phyloP scores from a whole-genome alignment of 1,139 yeast genomes.

The Yamadazyma songkhlaensis region DNA sequence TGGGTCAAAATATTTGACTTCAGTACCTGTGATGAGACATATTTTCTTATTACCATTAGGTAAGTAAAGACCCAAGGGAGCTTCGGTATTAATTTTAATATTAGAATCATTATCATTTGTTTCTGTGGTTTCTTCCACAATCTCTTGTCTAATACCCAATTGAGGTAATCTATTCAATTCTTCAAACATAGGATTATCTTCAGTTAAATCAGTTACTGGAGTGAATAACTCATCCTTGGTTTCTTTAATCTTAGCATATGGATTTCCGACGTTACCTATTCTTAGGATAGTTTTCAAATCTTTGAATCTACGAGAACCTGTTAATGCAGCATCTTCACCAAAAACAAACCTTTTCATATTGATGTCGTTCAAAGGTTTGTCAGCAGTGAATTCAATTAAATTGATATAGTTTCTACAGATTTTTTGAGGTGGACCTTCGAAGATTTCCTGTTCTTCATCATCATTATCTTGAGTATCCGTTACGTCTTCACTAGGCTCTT shows the following conservation, averaged over 20 bases:
- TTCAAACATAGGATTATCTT: slow-evolving; percentile 43
- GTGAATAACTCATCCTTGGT: slow-evolving; percentile 36
- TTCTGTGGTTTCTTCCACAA: slow-evolving; percentile 42
- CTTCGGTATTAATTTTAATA: slow-evolving; percentile 57
- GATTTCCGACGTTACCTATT: slow-evolving; percentile 44
- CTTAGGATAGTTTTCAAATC: slow-evolving; percentile 54
- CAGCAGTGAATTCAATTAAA: slow-evolving; percentile 45
- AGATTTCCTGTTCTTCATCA: slow-evolving; percentile 20
- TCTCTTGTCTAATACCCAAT: slow-evolving; percentile 59
- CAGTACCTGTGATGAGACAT: slow-evolving; percentile 77
- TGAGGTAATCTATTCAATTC: slow-evolving; percentile 57
- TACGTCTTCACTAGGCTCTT: slow-evolving; percentile 9
- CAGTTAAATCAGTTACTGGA: slow-evolving; percentile 32
- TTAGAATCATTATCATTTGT: slow-evolving; percentile 40
- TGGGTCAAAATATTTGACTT: slow-evolving; percentile 86
- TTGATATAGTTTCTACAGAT: slow-evolving; percentile 50
- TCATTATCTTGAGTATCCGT: neutral
- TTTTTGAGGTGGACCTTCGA: slow-evolving; percentile 65
- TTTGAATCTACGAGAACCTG: slow-evolving; percentile 51
- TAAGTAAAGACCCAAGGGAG: slow-evolving; percentile 70
- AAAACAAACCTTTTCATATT: slow-evolving; percentile 45
- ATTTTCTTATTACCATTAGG: slow-evolving; percentile 68
- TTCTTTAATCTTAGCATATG: slow-evolving; percentile 36
- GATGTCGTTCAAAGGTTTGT: slow-evolving; percentile 15
- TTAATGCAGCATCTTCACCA: slow-evolving; percentile 57